phyloP scores from a whole-genome alignment of 306 rosid species.

The Cicer cuneatum region DNA sequence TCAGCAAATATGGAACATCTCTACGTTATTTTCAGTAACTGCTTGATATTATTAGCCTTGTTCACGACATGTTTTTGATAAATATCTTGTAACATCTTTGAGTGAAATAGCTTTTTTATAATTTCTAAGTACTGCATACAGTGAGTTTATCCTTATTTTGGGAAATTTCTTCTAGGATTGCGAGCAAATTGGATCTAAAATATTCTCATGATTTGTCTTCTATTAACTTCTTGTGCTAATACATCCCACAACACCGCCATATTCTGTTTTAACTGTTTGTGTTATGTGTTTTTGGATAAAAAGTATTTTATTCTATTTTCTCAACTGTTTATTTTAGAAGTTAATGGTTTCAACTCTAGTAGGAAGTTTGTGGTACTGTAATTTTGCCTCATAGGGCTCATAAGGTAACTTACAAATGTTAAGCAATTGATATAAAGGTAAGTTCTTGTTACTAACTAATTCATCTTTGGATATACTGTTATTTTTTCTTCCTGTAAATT shows the following conservation, averaged over 20 bases:
- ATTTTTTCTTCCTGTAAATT: neutral
- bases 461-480: neutral
- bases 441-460: slow-evolving; percentile 35
- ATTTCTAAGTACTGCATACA: neutral
- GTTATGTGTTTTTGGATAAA: neutral
- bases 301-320: neutral
- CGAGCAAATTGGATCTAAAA: neutral
- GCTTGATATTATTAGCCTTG: neutral
- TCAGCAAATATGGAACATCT: neutral
- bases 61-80: neutral
- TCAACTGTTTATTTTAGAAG: slow-evolving; percentile 28
- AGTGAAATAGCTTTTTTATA: neutral
- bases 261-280: neutral
- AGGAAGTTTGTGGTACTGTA: slow-evolving; percentile 98
- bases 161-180: neutral
- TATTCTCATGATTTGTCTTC: neutral
- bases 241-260: slow-evolving; percentile 5
- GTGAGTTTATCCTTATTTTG: neutral
- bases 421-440: slow-evolving; percentile 40
- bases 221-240: neutral
- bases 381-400: slow-evolving; percentile 88
- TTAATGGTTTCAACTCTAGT: too few relatives aligned
- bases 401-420: slow-evolving; percentile 63
- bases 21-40: neutral
- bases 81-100: neutral